These are phyloP conservation scores for Zea mays DNA, from an alignment of 176 grass and related monocot species.

Conservation along the genomic window DNA sequence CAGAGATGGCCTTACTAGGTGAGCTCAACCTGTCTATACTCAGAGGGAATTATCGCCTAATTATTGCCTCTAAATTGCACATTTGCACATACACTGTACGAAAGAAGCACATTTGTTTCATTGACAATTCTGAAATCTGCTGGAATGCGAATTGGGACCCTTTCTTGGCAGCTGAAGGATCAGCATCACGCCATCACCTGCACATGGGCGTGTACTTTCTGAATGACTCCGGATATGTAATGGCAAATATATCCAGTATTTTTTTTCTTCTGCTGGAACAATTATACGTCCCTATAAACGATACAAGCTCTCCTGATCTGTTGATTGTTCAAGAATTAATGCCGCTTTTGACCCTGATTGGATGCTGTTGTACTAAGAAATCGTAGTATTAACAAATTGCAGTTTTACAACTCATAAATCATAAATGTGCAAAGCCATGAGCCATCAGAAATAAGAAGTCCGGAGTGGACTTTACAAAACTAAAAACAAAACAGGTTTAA, in stretches of 20 bases:
- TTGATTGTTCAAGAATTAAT: neutral
- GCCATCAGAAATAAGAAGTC: neutral
- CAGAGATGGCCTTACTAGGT: neutral
- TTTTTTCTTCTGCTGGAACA: neutral
- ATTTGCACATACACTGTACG: neutral
- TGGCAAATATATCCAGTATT: neutral
- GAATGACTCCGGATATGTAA: neutral
- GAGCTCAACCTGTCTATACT: neutral
- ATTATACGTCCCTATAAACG: neutral
- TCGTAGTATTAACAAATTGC: neutral
- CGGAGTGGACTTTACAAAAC: neutral
- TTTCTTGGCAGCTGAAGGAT: neutral
- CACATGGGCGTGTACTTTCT: neutral
- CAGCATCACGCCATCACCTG: constrained; percentile 4
- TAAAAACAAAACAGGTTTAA: neutral
- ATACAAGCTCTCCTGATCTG: neutral
- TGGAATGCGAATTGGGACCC: neutral
- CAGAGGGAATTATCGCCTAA: neutral
- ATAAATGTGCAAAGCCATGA: neutral
- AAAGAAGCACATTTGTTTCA: constrained; percentile 15
- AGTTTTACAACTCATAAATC: neutral
- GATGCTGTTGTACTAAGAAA: neutral
- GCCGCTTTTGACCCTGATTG: neutral
- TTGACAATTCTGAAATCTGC: constrained; percentile 17
- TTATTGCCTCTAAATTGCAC: neutral